phyloP scores from a whole-genome alignment of 2,329 filamentous ascomycete genomes.

The Aspergillus hortae region DNA sequence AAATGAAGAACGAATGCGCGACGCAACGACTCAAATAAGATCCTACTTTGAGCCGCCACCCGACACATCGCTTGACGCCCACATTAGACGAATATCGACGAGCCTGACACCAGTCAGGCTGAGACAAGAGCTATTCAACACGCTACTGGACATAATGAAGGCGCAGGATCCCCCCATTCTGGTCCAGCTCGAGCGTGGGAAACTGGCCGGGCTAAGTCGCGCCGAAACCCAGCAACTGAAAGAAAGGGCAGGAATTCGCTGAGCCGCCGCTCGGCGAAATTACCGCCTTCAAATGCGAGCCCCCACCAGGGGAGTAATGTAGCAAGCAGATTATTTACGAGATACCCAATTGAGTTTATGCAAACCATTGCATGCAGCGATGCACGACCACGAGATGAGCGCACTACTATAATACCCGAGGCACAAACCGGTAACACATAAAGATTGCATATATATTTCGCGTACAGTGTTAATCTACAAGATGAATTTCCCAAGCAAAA shows the following conservation, averaged over 20 bases:
- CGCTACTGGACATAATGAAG: constrained; percentile 43
- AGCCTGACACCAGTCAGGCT: constrained; percentile 35
- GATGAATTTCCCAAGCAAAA: constrained; percentile 3
- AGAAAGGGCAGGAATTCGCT: constrained; percentile 18
- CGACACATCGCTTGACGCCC: constrained; percentile 15
- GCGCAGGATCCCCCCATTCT: constrained; percentile 47
- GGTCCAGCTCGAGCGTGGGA: constrained; percentile 50
- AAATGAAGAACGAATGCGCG: no score
- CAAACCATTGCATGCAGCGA: no score
- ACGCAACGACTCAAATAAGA: no score
- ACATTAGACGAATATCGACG: constrained; percentile 24
- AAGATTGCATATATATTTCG: constrained; percentile 7
- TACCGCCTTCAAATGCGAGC: no score
- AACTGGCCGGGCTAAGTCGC: constrained; percentile 37
- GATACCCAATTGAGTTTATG: no score
- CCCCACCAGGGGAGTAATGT: no score
- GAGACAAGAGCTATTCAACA: constrained; percentile 37
- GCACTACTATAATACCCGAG: background rate
- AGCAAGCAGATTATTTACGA: no score
- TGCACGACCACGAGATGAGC: no score
- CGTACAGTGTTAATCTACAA: constrained; percentile 26
- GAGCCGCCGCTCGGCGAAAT: no score
- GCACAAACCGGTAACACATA: background rate
- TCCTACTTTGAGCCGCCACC: constrained; percentile 1
- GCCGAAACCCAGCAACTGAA: constrained; percentile 37